Percentiles rank a stretch among this genome's conserved stretches.
Conservation (phyloP, 2,329 filamentous ascomycete genomes). For the Cyphellophora europaea region DNA sequence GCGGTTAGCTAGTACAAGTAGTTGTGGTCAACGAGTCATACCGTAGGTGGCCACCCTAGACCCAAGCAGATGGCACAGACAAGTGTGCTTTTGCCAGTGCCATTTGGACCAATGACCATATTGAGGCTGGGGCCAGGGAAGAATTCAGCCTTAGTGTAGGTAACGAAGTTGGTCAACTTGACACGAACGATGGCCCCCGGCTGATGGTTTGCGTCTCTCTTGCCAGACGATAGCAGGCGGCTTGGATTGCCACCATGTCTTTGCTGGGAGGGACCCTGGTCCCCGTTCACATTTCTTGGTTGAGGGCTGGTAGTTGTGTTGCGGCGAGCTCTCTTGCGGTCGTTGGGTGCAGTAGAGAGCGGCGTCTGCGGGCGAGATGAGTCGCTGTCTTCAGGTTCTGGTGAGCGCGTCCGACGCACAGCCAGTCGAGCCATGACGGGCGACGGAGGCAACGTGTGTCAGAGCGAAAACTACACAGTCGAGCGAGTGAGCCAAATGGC, state of each 20-base stretch:
- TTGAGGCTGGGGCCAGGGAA: conserved; percentile 85
- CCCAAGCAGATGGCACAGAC: conserved; percentile 95
- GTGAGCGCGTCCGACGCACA: conserved; percentile 11
- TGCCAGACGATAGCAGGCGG: not conserved
- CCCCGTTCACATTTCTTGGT: conserved; percentile 5
- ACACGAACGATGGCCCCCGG: conserved; percentile 86
- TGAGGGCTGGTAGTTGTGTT: no score
- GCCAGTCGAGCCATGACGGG: conserved; percentile 9
- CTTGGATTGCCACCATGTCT: not conserved
- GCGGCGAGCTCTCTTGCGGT: conserved; percentile 17
- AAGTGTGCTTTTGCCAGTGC: conserved; percentile 92
- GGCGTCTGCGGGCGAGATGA: conserved; percentile 15
- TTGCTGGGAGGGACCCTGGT: conserved; percentile 6
- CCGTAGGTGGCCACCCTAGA: conserved; percentile 67
- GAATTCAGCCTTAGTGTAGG: conserved; percentile 87
- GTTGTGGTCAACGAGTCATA: conserved; percentile 23
- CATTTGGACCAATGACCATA: conserved; percentile 98
- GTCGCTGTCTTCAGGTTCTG: conserved; percentile 17
- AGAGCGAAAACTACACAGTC: not conserved
- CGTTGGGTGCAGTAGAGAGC: conserved; percentile 15
- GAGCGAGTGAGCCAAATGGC: not conserved
- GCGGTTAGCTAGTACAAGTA: conserved; percentile 7
- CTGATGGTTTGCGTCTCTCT: conserved; percentile 31
- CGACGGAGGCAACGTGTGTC: no score
- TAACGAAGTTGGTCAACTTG: conserved; percentile 81